Evolutionary conservation across 768 basidiomycete genomes (phyloP), one percentile per base, ranked within the genome.

Genomic region (Russula sp.): DNA sequence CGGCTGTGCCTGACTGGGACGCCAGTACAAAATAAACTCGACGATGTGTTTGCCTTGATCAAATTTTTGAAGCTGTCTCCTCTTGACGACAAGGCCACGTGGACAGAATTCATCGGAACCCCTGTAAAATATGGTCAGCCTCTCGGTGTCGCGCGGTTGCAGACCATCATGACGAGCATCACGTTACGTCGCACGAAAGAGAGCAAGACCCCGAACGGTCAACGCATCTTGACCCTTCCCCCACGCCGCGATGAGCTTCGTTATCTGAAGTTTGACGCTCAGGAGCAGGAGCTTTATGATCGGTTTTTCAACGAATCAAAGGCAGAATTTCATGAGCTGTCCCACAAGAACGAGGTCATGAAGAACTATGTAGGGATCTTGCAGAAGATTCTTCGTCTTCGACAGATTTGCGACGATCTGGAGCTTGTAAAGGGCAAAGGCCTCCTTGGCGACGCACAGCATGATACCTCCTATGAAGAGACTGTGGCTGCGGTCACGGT

Each of bases 341-440:
- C 88, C 35, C 79, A 85, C 73, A 91, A 88, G 74, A 93, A 95
- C 68, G 89, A 93, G 72, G 88, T 97, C 56, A 91, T 95, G 87
- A 97, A 97, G 82, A 98, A 97, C 71, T 97, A 96, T 70, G 97
- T 97, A 66, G 93, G 93, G 58, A 96, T 99, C 69, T 74, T 99
- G 67, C 96, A 98, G 74, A 94, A 95, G 78, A 91, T 98, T 60
- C 78, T 99, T 56, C 90, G 95, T 25, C 81, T 99, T 49, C 89
- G 97, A 57, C 96, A 98, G 77, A 98, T 98, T 52, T 99, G 97
- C 74, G 94, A 98, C 71, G 96, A 99, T 74, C 91, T 83, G 68
- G 92, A 93, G 69, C 81, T 98, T 39, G 88, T 98, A 5, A 81
- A 88, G 69, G 85, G 85, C 46, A 88, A 90, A 69, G 82, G 77